Conservation (phyloP, 2,329 filamentous ascomycete species). For the Colletotrichum sp. region DNA sequence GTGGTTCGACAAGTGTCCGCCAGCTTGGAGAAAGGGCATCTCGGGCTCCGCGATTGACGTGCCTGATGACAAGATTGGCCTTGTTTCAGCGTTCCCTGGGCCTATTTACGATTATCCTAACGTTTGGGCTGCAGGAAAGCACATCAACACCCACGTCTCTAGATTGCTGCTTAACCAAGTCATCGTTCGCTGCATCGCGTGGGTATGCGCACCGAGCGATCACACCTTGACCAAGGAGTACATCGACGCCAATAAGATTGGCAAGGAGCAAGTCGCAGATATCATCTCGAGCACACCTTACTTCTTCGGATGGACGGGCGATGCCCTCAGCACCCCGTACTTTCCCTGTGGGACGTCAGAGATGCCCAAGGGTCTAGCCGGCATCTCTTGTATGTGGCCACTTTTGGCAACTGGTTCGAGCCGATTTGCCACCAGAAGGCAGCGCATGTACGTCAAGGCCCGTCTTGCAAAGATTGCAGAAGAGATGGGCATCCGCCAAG, state of each 20-base stretch:
- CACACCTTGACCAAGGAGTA: slow-evolving; percentile 26
- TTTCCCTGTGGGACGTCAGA: slow-evolving; percentile 29
- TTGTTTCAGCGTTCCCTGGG: slow-evolving; percentile 23
- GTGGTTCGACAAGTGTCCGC: slow-evolving; percentile 26
- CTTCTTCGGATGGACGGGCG: slow-evolving; percentile 27
- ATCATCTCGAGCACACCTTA: slow-evolving; percentile 27
- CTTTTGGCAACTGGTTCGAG: slow-evolving; percentile 26
- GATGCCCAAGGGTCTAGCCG: slow-evolving; percentile 26
- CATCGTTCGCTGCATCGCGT: slow-evolving; percentile 25
- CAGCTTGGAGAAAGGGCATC: slow-evolving; percentile 24
- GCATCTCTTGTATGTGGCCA: slow-evolving; percentile 26
- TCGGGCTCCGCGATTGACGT: slow-evolving; percentile 21
- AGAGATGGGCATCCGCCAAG: slow-evolving; percentile 28
- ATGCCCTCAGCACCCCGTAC: slow-evolving; percentile 24
- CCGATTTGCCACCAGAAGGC: slow-evolving; percentile 22
- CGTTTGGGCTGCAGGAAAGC: slow-evolving; percentile 28
- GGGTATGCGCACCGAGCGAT: slow-evolving; percentile 26
- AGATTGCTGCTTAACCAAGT: slow-evolving; percentile 26
- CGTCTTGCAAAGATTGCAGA: slow-evolving; percentile 24
- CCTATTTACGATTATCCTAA: slow-evolving; percentile 25
- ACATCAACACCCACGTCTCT: slow-evolving; percentile 27
- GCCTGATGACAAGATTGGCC: slow-evolving; percentile 19
- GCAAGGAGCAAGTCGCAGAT: slow-evolving; percentile 23
- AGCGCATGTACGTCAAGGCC: slow-evolving; percentile 24
- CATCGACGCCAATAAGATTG: slow-evolving; percentile 21